Evolutionary conservation across 139 green algal species (phyloP), one percentile per base, ranked within the genome.

Genomic region (Chlamydomonas eustigma): DNA sequence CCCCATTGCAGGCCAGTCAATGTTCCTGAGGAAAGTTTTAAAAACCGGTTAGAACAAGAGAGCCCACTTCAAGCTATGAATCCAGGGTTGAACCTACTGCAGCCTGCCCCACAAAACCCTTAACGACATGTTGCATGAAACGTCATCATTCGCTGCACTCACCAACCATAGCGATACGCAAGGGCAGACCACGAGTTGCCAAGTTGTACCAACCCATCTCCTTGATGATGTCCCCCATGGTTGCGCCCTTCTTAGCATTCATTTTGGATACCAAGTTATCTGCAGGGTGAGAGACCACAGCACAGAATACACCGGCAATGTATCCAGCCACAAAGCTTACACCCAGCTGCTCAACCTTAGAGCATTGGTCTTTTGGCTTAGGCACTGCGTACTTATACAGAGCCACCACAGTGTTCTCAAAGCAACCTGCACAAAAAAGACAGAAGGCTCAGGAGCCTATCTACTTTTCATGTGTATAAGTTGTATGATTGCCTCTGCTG

Each of bases 191-290:
- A 50, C 88, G 87, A 0, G 91, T 96, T 80, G 93, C 91, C 36
- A 97, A 85, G 6, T 78, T 25, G 44, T 76, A 76, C 91, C 85
- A 93, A 50, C 93, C 93, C 92, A 97, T 95, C 76, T 96, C 90
- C 64, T 87, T 88, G 75, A 95, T 83, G 73, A 93, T 90, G 52
- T 85, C 70, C 58, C 81, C 76, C 4, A 83, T 80, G 6, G 82
- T 87, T 5, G 86, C 81, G 51, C 89, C 90, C 88, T 96, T 96
- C 51, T 89, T 86, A 22, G 90, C 76, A 79, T 97, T 97, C 37
- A 97, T 85, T 88, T 97, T 97, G 65, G 91, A 97, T 73, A 97
- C 91, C 76, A 97, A 78, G 90, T 97, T 97, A 86, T 97, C 93
- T 28, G 93, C 93, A 8, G 93, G 93, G 76, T 97, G 93, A 6